Evolutionary conservation across 1,139 yeast genomes (phyloP).

Genomic region (Scheffersomyces cryptocercus): DNA sequence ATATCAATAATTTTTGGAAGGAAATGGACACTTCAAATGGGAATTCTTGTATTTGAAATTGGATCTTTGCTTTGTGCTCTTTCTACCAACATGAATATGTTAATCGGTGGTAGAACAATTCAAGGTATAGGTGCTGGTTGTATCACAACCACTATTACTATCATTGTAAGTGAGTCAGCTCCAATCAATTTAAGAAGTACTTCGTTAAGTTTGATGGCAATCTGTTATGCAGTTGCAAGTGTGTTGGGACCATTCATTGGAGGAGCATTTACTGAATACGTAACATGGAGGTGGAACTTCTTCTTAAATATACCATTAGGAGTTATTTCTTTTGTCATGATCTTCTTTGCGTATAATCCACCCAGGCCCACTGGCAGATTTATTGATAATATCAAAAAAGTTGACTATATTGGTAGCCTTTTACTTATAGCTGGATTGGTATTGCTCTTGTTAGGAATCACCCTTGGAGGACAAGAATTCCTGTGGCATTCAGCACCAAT

Average conservation of each 20-base stretch:
- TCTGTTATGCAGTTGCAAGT: conserved; percentile 21
- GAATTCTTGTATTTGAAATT: conserved; percentile 19
- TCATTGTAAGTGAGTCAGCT: conserved; percentile 21
- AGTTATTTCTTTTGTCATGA: conserved; percentile 16
- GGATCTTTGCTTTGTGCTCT: conserved; percentile 22
- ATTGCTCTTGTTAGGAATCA: conserved; percentile 16
- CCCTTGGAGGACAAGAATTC: conserved; percentile 18
- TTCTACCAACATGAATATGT: conserved; percentile 20
- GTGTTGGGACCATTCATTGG: conserved; percentile 27
- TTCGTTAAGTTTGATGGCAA: conserved; percentile 19
- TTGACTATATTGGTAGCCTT: conserved; percentile 18
- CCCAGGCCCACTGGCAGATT: conserved; percentile 14
- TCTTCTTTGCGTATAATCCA: conserved; percentile 17
- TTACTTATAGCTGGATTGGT: conserved; percentile 17
- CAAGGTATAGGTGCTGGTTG: conserved; percentile 27
- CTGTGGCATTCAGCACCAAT: conserved; percentile 21
- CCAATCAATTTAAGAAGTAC: conserved; percentile 20
- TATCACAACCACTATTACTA: conserved; percentile 17
- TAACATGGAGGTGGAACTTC: conserved; percentile 28
- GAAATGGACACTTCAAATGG: conserved; percentile 17
- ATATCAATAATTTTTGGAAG: conserved; percentile 24
- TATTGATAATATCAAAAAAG: conserved; percentile 6
- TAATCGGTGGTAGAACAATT: conserved; percentile 23
- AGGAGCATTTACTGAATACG: conserved; percentile 23
- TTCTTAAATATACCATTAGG: conserved; percentile 27